phyloP scores from a whole-genome alignment of 2,329 filamentous ascomycete species.

The Pseudocercospora fijiensis region DNA sequence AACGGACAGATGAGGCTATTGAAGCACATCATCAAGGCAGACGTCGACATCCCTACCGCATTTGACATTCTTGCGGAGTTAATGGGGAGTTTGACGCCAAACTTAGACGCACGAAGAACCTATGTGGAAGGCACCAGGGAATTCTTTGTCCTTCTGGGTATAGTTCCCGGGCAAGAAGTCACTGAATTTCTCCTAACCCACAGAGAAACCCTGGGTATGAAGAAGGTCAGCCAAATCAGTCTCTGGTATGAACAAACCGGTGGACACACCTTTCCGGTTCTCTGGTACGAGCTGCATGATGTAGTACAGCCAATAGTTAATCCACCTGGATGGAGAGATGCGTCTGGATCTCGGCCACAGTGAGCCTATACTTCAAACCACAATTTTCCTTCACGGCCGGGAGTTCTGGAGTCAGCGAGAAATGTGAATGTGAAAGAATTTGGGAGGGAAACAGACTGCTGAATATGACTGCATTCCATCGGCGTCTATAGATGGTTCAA shows the following conservation, averaged over 20 bases:
- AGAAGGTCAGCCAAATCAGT: background rate
- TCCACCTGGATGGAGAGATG: background rate
- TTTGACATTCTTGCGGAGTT: background rate
- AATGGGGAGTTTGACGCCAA: background rate
- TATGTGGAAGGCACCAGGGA: background rate
- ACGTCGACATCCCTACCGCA: background rate
- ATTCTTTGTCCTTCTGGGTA: background rate
- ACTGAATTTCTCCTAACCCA: background rate
- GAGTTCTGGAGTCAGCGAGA: background rate
- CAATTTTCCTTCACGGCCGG: background rate
- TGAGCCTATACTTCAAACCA: background rate
- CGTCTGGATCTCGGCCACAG: background rate
- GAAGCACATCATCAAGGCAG: background rate
- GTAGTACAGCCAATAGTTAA: background rate
- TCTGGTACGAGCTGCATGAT: background rate
- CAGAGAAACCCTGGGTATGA: background rate
- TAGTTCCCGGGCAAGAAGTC: background rate
- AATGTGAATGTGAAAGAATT: too few relatives aligned
- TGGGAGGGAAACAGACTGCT: background rate
- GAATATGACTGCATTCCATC: background rate
- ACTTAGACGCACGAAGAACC: background rate
- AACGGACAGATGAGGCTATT: background rate
- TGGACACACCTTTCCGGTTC: background rate
- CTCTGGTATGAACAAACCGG: background rate
- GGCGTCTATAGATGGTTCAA: background rate